Percentiles rank a stretch among this genome's conserved stretches.
These are phyloP conservation scores for Gracilaria gracilis DNA, from an alignment of 23 red algal species.

Conservation along the genomic window DNA sequence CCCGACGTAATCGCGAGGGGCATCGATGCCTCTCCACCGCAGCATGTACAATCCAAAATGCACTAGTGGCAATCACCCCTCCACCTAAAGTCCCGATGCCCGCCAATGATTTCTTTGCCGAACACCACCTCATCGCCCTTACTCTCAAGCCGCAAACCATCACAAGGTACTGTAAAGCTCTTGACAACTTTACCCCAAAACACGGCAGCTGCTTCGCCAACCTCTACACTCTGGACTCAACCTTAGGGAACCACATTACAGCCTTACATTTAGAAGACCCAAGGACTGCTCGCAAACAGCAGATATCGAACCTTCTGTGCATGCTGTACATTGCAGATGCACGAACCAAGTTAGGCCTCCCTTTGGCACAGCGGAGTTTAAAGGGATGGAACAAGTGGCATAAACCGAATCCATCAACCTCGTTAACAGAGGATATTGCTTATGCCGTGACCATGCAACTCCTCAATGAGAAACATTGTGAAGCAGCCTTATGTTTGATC, in stretches of 20 bases:
- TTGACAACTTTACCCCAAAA: not conserved
- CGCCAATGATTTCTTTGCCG: not conserved
- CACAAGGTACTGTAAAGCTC: not conserved
- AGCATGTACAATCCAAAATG: no score
- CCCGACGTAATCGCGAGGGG: no score
- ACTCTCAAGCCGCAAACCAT: not conserved
- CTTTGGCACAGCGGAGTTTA: not conserved
- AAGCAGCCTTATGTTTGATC: not conserved
- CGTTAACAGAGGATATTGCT: not conserved
- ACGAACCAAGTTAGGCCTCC: not conserved
- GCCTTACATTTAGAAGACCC: not conserved
- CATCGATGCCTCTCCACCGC: no score
- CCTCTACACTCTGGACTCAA: not conserved
- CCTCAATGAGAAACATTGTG: not conserved
- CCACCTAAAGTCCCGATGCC: not conserved
- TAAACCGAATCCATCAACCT: not conserved
- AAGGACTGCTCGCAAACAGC: not conserved
- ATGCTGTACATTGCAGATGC: not conserved
- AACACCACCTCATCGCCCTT: conserved; percentile 2
- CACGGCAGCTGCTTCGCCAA: not conserved
- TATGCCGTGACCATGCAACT: not conserved
- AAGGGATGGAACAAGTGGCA: not conserved
- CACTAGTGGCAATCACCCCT: no score
- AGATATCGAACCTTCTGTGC: not conserved
- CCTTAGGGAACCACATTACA: not conserved